Evolutionary conservation across 2,329 filamentous ascomycete species (phyloP), one percentile per base, ranked within the genome.

Genomic region (Colletotrichum tofieldiae): DNA sequence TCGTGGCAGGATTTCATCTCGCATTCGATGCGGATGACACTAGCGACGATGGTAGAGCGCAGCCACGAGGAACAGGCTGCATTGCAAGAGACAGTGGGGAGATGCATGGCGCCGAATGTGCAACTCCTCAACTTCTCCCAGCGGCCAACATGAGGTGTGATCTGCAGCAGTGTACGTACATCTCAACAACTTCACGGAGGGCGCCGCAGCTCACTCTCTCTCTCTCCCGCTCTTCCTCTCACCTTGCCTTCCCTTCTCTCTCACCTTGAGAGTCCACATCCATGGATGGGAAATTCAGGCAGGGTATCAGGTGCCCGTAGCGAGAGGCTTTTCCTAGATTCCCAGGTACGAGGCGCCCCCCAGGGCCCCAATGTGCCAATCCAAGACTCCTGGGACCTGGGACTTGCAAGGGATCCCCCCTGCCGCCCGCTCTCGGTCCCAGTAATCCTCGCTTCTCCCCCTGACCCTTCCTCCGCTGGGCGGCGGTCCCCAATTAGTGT

Each of bases 261-360:
- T 63, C 60, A 52, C 60, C 60, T 52, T 35, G 49, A 8, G 12
- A 64, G n/a, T 41, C 37, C 66, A 65, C 61, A 43, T 55, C 32
- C 32, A 37, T 37, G 32, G 45, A 49, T 51, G 29, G 37, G 49
- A 52, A 26, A 69, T 65, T 52, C 66, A 69, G 61, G 60, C 60
- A 65, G 41, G 61, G 61, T 69, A 26, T 65, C 66, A 69, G 66
- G 66, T 65, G 43, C n/a, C 52, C 52, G 41, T 65, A 58, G 51
- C 62, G 51, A 55, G 59, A 39, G 59, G 43, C 43, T 49, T 37
- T 49, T 61, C 29, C 45, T 26, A 49, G 59, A 61, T 49, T 51
- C 45, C 32, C 59, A 63, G 60, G 45, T 41, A 63, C 45, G n/a
- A 51, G 59, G 60, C 32, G 23, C 60, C 47, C 32, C 35, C 23